Evolutionary conservation across 768 basidiomycete species (phyloP).

Genomic region (Trametes elegans): DNA sequence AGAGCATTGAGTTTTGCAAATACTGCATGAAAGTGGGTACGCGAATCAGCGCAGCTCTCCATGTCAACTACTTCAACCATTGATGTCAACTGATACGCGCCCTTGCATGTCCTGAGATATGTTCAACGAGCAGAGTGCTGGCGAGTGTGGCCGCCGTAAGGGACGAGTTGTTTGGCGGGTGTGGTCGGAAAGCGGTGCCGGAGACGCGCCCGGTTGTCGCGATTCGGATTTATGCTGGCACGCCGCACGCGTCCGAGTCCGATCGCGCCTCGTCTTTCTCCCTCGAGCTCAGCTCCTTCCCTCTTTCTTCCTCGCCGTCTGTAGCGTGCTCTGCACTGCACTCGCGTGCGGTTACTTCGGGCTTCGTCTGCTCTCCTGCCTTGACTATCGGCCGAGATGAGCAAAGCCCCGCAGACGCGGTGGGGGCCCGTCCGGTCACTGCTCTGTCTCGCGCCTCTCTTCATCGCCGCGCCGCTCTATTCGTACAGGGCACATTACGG

Average conservation of each 20-base stretch:
- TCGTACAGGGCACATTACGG: slow-evolving; percentile 41
- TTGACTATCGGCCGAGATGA: slow-evolving; percentile 14
- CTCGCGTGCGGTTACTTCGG: neutral
- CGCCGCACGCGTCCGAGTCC: neutral
- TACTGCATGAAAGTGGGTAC: too few relatives aligned
- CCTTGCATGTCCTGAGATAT: too few relatives aligned
- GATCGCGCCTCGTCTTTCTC: neutral
- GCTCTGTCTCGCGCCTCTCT: slow-evolving; percentile 50
- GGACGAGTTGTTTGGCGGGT: too few relatives aligned
- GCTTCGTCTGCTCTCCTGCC: neutral
- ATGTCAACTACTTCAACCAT: too few relatives aligned
- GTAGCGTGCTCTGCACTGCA: neutral
- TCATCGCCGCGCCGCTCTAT: slow-evolving; percentile 47
- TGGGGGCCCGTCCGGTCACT: slow-evolving; percentile 66
- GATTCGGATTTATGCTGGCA: too few relatives aligned
- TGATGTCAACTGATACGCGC: too few relatives aligned
- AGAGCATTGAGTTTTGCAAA: too few relatives aligned
- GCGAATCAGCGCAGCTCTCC: too few relatives aligned
- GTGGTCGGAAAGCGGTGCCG: neutral
- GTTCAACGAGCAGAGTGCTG: too few relatives aligned
- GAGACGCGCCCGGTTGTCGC: neutral
- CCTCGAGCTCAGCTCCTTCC: neutral
- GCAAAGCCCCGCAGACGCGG: slow-evolving; percentile 19
- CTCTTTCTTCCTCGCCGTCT: neutral
- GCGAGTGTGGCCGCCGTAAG: too few relatives aligned